Evolutionary conservation across 495 filamentous ascomycete genomes (phyloP).

Genomic region (Chaetomium cochliodes): DNA sequence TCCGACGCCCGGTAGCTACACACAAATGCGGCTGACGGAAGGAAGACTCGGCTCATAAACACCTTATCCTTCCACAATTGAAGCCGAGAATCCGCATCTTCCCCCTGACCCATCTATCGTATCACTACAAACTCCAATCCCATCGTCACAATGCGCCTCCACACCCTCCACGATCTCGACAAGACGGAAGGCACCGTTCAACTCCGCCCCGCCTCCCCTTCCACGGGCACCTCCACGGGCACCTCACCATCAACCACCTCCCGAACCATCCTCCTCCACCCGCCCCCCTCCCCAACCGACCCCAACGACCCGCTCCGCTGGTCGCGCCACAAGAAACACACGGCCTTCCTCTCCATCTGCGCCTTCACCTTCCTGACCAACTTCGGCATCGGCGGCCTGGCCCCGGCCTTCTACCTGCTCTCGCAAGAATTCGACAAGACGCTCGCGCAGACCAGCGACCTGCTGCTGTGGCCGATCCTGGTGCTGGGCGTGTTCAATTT

Average conservation of each 20-base stretch:
- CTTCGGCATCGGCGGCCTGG: constrained; percentile 38
- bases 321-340: constrained; percentile 36
- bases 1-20: not conserved
- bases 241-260: not conserved
- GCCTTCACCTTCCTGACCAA: constrained; percentile 45
- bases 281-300: constrained; percentile 28
- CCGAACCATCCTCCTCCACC: constrained; percentile 33
- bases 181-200: constrained; percentile 34
- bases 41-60: not conserved
- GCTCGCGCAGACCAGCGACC: constrained; percentile 28
- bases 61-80: too few species aligned
- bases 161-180: constrained; percentile 37
- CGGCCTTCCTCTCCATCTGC: constrained; percentile 37
- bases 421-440: constrained; percentile 34
- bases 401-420: constrained; percentile 35
- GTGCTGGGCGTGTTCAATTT: constrained; percentile 47
- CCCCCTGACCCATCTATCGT: too few species aligned
- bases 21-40: not conserved
- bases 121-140: not conserved
- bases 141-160: constrained; percentile 29
- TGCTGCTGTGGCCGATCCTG: constrained; percentile 39
- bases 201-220: constrained; percentile 24
- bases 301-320: constrained; percentile 42
- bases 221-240: constrained; percentile 15
- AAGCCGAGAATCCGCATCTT: too few species aligned